Evolutionary conservation across 805 yeast genomes (phyloP), one percentile per base, ranked within the genome.

Genomic region (Starmerella etchellsii): DNA sequence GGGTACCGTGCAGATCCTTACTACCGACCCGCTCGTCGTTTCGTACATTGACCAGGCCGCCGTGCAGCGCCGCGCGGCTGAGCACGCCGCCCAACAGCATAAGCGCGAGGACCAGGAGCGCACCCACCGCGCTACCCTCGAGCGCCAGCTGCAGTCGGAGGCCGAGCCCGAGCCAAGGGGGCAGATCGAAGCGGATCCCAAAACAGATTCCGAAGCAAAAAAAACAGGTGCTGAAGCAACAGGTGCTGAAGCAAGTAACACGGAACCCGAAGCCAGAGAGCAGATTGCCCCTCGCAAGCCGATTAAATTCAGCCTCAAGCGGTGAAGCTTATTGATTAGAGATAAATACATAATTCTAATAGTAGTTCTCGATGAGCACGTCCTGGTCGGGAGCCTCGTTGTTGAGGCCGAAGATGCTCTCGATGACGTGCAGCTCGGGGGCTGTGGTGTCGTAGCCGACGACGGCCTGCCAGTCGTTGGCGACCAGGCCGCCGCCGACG

Each of bases 401-500:
- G 50, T 56, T 58, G 34, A 61, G 54, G 29, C 58, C 60, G 76
- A 88, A 93, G 54, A 91, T 93, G 60, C 94, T 80, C 68, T 93
- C 98, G 52, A 91, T 74, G 45, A 91, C 98, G 54, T 95, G 84
- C 58, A 91, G 70, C 66, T 91, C 99, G 37, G 98, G 96, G 36
- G 98, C 97, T 50, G 99, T 87, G 43, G 98, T 91, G 66, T 91
- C 97, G 54, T 83, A 71, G 51, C 99, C 99, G 36, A 95, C 71
- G 32, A 93, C 97, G 24, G 97, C 93, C 52, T 88, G 69, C 93
- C 96, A 91, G 67, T 91, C 99, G 61, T 91, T 91, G 39, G 87
- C 98, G 40, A 91, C 97, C 77, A 91, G 77, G 54, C 99, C 99
- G 35, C 96, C 97, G 57, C 98, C 98, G 46, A 91, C 94, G 37